phyloP scores from a whole-genome alignment of 2,329 filamentous ascomycete species.

The Arthrobotrys sphaeroides region DNA sequence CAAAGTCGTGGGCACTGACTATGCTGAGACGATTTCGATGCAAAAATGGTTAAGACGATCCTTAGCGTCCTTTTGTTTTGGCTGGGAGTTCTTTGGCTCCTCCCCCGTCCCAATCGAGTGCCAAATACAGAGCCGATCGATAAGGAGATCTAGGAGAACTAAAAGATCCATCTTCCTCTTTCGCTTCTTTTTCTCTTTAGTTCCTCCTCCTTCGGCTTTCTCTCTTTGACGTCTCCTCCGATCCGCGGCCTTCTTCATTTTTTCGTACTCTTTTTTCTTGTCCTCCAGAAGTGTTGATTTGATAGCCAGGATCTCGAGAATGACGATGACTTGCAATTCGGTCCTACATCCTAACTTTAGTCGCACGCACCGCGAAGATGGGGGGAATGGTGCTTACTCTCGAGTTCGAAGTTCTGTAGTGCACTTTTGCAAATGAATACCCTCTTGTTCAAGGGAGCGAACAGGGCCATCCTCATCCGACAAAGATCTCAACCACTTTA shows the following conservation, averaged over 20 bases:
- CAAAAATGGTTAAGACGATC: conserved; percentile 81
- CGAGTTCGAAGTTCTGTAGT: conserved; percentile 38
- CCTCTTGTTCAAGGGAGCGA: conserved; percentile 41
- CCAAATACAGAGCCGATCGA: conserved; percentile 84
- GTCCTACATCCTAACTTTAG: conserved; percentile 62
- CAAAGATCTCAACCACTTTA: conserved; percentile 46
- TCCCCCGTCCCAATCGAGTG: conserved; percentile 70
- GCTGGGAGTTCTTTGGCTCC: conserved; percentile 55
- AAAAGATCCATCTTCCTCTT: conserved; percentile 62
- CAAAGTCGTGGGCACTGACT: conserved; percentile 65
- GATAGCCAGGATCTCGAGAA: conserved; percentile 78
- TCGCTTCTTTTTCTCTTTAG: conserved; percentile 59
- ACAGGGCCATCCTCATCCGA: conserved; percentile 36
- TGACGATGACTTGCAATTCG: conserved; percentile 80
- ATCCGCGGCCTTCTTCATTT: conserved; percentile 55
- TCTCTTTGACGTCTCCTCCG: conserved; percentile 63
- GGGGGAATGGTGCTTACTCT: conserved; percentile 20
- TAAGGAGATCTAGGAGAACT: conserved; percentile 77
- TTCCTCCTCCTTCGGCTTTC: conserved; percentile 58
- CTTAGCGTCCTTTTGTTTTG: conserved; percentile 58
- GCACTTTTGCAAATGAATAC: conserved; percentile 27
- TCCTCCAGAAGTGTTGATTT: conserved; percentile 66
- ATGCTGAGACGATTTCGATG: conserved; percentile 80
- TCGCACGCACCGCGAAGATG: background rate
- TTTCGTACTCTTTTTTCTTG: conserved; percentile 60